phyloP scores from a whole-genome alignment of 495 filamentous ascomycete genomes.

The Entonaema liquescens region DNA sequence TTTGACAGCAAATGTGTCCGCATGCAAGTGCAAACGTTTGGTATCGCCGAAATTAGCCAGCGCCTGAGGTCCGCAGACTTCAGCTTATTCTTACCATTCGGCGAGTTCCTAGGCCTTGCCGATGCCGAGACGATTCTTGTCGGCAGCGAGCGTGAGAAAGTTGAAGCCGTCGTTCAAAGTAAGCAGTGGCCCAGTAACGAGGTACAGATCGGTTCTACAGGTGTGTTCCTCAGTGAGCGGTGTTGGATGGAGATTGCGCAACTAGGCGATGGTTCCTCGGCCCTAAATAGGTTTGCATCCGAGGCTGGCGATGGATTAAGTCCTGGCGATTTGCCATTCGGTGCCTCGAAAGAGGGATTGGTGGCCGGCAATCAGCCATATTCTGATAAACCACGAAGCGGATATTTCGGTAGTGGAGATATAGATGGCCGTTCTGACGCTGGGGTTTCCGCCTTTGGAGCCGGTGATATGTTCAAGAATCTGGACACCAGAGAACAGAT shows the following conservation, averaged over 20 bases:
- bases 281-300: constrained; percentile 61
- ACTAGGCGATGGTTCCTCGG: constrained; percentile 68
- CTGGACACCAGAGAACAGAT: constrained; percentile 93
- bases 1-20: constrained; percentile 99
- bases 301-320: constrained; percentile 54
- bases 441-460: constrained; percentile 84
- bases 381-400: constrained; percentile 76
- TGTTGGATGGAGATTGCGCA: constrained; percentile 92
- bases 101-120: constrained; percentile 89
- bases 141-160: constrained; percentile 92
- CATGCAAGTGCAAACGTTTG: constrained; percentile 92
- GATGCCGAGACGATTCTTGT: constrained; percentile 85
- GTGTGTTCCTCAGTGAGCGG: constrained; percentile 92
- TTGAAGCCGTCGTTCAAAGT: constrained; percentile 86
- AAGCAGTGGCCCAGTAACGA: constrained; percentile 92
- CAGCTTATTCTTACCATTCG: constrained; percentile 93
- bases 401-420: constrained; percentile 85
- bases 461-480: constrained; percentile 97
- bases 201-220: constrained; percentile 87
- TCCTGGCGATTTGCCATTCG: constrained; percentile 56
- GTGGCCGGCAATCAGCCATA: constrained; percentile 66
- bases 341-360: constrained; percentile 76
- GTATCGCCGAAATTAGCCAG: constrained; percentile 96
- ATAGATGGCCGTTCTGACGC: constrained; percentile 89
- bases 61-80: constrained; percentile 91